A percentile compares a stretch with the other conserved stretches of the same genome.
Conservation (phyloP, 2,329 filamentous ascomycete species). For the Berkeleyomyces basicola region DNA sequence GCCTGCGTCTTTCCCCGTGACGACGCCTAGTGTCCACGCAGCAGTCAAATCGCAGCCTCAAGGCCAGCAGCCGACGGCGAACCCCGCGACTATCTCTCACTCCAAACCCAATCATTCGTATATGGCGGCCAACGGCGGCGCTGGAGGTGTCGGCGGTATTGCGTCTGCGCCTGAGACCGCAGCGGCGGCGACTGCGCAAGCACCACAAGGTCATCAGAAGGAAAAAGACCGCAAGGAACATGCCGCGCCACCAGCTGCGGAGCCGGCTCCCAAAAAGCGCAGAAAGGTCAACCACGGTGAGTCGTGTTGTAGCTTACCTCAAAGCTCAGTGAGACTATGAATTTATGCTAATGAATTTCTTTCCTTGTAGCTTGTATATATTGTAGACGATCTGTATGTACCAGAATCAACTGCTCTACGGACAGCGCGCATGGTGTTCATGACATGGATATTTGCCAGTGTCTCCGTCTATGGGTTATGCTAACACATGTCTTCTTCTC, state of each 20-base stretch:
- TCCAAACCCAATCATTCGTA: background rate
- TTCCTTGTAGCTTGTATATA: slow-evolving; percentile 62
- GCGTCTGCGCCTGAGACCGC: background rate
- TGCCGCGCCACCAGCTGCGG: slow-evolving; percentile 1
- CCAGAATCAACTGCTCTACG: background rate
- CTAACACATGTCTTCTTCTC: background rate
- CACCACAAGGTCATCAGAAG: background rate
- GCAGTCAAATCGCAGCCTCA: background rate
- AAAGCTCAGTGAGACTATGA: slow-evolving; percentile 9
- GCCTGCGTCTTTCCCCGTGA: background rate
- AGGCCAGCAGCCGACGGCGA: background rate
- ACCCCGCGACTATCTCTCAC: background rate
- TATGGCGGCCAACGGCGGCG: background rate
- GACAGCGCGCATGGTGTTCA: background rate
- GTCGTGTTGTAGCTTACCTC: slow-evolving; percentile 18
- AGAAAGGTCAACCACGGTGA: slow-evolving; percentile 82
- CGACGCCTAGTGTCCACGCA: background rate
- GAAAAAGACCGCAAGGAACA: slow-evolving; percentile 4
- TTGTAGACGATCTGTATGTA: slow-evolving; percentile 76
- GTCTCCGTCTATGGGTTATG: too few species aligned
- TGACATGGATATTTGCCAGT: background rate
- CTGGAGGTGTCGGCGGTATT: background rate
- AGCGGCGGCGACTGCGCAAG: background rate
- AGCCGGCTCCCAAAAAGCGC: slow-evolving; percentile 49
- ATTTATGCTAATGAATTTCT: slow-evolving; percentile 17